phyloP scores from a whole-genome alignment of 768 basidiomycete genomes.

The Megacollybia marginata region DNA sequence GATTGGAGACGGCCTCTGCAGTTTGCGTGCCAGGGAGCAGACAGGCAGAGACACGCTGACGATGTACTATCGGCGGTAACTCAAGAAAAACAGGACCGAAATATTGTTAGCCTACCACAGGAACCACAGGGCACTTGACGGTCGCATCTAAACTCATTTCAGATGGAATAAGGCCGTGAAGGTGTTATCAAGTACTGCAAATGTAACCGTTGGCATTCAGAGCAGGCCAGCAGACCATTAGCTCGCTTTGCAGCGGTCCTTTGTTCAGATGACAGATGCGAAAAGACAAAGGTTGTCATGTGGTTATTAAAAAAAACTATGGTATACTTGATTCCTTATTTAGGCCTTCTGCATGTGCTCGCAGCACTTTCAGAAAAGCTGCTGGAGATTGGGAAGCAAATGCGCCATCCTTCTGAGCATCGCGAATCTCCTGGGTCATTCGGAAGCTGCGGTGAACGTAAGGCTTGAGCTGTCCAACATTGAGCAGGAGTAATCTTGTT shows the following conservation, averaged over 20 bases:
- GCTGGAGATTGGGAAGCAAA: constrained; percentile 33
- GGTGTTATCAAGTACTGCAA: no score
- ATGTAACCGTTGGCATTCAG: no score
- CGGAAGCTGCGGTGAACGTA: constrained; percentile 49
- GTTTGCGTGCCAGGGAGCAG: no score
- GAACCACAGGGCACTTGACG: no score
- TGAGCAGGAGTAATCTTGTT: constrained; percentile 1
- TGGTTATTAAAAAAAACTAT: not conserved
- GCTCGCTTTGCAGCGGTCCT: not conserved
- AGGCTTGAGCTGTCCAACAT: constrained; percentile 48
- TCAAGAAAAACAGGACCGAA: no score
- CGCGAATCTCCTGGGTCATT: constrained; percentile 21
- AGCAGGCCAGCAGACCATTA: no score
- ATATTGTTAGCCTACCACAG: no score
- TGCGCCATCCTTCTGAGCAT: constrained; percentile 29
- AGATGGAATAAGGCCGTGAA: no score
- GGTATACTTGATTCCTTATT: not conserved
- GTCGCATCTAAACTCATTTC: no score
- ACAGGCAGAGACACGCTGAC: no score
- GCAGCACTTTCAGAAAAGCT: constrained; percentile 34
- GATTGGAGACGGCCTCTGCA: no score
- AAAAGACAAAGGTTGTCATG: not conserved
- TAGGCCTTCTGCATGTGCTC: constrained; percentile 8
- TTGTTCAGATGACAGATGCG: not conserved
- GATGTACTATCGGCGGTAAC: no score